phyloP scores from a whole-genome alignment of 371 early-diverging fungal genomes.

The Mortierella sp. region DNA sequence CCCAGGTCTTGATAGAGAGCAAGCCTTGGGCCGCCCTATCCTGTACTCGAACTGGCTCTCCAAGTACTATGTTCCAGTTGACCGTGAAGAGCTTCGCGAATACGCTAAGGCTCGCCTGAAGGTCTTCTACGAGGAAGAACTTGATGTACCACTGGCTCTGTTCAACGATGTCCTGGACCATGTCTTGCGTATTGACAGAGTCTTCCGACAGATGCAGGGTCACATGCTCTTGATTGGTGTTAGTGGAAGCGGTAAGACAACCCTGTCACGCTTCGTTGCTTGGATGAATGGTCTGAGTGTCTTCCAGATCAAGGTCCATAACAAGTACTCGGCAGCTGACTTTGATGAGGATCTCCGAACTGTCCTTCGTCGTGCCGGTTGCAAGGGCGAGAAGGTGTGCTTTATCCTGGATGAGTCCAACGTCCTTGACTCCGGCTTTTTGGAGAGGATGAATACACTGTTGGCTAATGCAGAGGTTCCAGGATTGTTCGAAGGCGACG shows the following conservation, averaged over 20 bases:
- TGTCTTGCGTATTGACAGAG: constrained; percentile 97
- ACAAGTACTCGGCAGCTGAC: constrained; percentile 95
- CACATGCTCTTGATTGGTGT: constrained; percentile 98
- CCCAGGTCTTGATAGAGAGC: constrained; percentile 80
- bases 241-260: constrained; percentile 96
- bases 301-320: constrained; percentile 97
- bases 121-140: constrained; percentile 99
- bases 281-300: constrained; percentile 99
- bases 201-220: constrained; percentile 98
- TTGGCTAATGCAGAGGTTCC: constrained; percentile 99
- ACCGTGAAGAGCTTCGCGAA: constrained; percentile 90
- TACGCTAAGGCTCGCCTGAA: constrained; percentile 95
- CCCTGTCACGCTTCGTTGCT: constrained; percentile 96
- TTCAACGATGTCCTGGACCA: constrained; percentile 98
- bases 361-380: constrained; percentile 94
- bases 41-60: constrained; percentile 98
- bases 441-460: constrained; percentile 99
- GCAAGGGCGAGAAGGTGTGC: constrained; percentile 98
- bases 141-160: constrained; percentile 95
- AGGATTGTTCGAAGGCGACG: constrained; percentile 98
- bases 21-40: constrained; percentile 91
- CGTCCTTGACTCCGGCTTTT: constrained; percentile 95
- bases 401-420: constrained; percentile 99
- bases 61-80: constrained; percentile 91
- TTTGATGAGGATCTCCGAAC: constrained; percentile 97